These are phyloP conservation scores for Ustilago lituana DNA, from an alignment of 1,284 basidiomycete genomes.

Conservation along the genomic window DNA sequence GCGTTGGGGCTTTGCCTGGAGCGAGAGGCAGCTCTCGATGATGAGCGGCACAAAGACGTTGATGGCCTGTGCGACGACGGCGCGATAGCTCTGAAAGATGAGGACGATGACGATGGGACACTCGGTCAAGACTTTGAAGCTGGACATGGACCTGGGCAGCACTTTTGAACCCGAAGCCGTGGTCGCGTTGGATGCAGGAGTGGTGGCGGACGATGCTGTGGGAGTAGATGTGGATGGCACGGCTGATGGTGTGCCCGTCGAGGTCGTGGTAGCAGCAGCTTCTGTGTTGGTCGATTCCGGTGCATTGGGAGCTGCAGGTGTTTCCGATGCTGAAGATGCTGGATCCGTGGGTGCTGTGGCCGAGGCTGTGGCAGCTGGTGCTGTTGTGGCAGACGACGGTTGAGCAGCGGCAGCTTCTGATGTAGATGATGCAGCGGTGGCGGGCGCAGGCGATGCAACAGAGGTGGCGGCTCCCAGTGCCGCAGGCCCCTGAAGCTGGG, in stretches of 20 bases:
- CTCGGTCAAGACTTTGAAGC: slow-evolving; percentile 94
- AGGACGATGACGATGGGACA: slow-evolving; percentile 92
- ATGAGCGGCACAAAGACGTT: slow-evolving; percentile 75
- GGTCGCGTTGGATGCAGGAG: slow-evolving; percentile 9
- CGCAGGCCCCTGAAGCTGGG: slow-evolving; percentile 24
- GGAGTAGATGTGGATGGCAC: slow-evolving; percentile 4
- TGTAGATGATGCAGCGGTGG: slow-evolving; percentile 4
- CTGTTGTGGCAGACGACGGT: neutral
- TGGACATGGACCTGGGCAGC: slow-evolving; percentile 68
- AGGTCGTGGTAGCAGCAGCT: too few relatives aligned
- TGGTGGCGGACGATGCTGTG: slow-evolving; percentile 1
- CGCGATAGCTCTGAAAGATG: slow-evolving; percentile 82
- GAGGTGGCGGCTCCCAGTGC: slow-evolving; percentile 7
- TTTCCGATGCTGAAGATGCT: slow-evolving; percentile 7
- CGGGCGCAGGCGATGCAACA: slow-evolving; percentile 8
- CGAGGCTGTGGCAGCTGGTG: slow-evolving; percentile 1
- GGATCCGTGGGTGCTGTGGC: slow-evolving; percentile 11
- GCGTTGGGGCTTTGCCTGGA: slow-evolving; percentile 82
- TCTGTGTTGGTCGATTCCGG: slow-evolving; percentile 4
- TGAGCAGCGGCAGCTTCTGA: slow-evolving; percentile 2
- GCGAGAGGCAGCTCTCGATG: slow-evolving; percentile 64
- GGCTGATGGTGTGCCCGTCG: too few relatives aligned
- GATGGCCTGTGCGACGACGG: slow-evolving; percentile 76
- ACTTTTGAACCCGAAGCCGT: slow-evolving; percentile 29
- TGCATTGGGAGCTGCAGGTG: slow-evolving; percentile 4